Evolutionary conservation across 169 alveolate species (phyloP), one percentile per base, ranked within the genome.

Genomic region (Neospora caninum): DNA sequence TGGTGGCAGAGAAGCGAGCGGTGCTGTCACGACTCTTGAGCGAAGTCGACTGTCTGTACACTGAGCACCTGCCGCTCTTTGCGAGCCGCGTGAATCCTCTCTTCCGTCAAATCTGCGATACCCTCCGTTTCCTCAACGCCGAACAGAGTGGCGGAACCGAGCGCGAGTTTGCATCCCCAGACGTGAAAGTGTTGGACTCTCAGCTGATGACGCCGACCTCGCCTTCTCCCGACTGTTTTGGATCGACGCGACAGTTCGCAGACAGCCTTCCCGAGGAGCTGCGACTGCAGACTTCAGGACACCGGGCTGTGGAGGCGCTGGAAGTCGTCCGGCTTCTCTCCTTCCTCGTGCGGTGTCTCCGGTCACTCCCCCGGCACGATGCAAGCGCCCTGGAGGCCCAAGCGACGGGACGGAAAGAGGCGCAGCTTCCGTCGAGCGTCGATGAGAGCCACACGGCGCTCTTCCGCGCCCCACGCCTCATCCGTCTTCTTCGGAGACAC

Each of bases 271-370:
- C 4, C 0, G 34, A 64, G 34, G 31, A 7, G 73, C n/a, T 64
- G 16, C 73, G 73, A 9, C 73, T 64, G 16, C 73, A 64, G 73
- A 27, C n/a, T 16, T 0, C n/a, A 16, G 73, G 73, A 29, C 73
- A 64, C 31, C 73, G 84, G 49, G 84, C 84, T 31, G 84, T 36
- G 25, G 84, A 73, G 43, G 43, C 84, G 43, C 84, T 36, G 45
- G 43, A 36, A 73, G 84, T 31, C 42, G 84, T 73, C 1, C 38
- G 84, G 84, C 84, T 73, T 18, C 84, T 73, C 84, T 36, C 84
- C 43, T 36, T 73, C 7, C 42, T 73, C 16, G 39, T 73, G 38
- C 84, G 39, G n/a, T 36, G 39, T 16, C 84, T 73, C 27, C 84
- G 84, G 45, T 73, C 42, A 13, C 42, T 73, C 39, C 38, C 18